Base-by-base conservation (phyloP, 2,329 filamentous ascomycete genomes). In the Pseudocercospora vitis region DNA sequence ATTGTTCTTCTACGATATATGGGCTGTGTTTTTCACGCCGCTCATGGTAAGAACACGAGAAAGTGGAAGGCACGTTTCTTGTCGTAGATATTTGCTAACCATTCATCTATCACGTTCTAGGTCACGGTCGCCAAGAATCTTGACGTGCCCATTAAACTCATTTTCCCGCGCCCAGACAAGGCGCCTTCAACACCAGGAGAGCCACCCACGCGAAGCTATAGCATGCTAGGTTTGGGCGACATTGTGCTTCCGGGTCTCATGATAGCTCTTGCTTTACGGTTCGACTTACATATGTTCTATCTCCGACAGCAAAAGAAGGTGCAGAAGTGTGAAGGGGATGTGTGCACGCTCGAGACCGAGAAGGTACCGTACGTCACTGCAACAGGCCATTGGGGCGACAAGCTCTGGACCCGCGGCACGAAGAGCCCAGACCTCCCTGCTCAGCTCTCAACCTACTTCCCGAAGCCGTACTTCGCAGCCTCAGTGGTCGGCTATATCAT, bases 191-290 rank as follows among this genome's bases (percentile, higher is more conserved):
- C 54, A 7, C 55, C 56, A 7, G 64, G 61, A 16, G 70, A 76
- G n/a, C 67, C 74, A 6, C 68, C 55, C 70, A 76, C 21, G 66
- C 80, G 55, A 40, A 62, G 58, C 21, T 65, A 65, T 62, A 81
- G 89, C 49, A 95, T 97, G 81, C 84, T 99, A 6, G 92, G 92
- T 0, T 79, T 97, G 0, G 92, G 92, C n/a, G 92, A 99, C 67
- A 88, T 99, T 53, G 88, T 96, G 1, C 78, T 99, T 3, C 92
- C 92, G 0, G 94, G 92, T 7, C 90, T 97, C 66, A 86, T 96
- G 73, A 87, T 97, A 58, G 89, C 83, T 1, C 80, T 96, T 35
- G 89, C 91, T 2, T 77, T 99, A 19, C 84, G 92, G n/a, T 96
- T 95, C 64, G 92, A 99, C 68, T 78, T 96, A 6, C 94, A 89